Evolutionary conservation across 2,329 filamentous ascomycete species (phyloP), one percentile per base, ranked within the genome.

Genomic region (Pseudogymnoascus sp.): DNA sequence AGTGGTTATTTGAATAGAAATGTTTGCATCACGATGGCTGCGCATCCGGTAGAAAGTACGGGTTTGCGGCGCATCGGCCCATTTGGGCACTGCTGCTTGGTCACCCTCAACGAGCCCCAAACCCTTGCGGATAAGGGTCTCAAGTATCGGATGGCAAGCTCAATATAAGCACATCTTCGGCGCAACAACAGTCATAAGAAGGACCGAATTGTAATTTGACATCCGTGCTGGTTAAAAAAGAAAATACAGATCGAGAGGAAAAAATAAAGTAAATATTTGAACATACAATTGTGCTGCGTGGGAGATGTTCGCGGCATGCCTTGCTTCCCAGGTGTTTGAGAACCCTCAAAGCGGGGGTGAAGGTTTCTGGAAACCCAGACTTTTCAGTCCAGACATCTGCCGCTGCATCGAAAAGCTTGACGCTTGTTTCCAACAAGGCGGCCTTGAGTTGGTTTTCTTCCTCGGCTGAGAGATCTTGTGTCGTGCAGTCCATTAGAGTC

Each of bases 181-280:
- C 92, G 90, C 92, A 94, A 92, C 84, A 82, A 80, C 84, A 91
- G 89, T 87, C 89, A 96, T 85, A 76, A 75, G 74, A 73, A 74
- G 74, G 85, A 85, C 86, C 83, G 83, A 79, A 88, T 92, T 94
- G 92, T 85, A 96, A 96, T 96, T 96, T 96, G 91, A 96, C 91
- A 96, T 96, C 89, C 88, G 89, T 95, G 92, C 92, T 92, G 66
- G 57, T 64, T 62, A 10, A 37, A 39, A 58, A 19, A 37, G 15
- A 45, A 30, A 48, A 7, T 10, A 57, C 48, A 26, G 58, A 9
- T 37, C 12, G 10, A 26, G 3, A 33, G n/a, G n/a, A 60, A n/a
- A 62, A 15, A 38, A 19, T 13, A 30, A 6, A 12, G 28, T 2
- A 13, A 57, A 37, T 19, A 12, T 9, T 60, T 39, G 13, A 28